A percentile compares a stretch with the other conserved stretches of the same genome.
Evolutionary conservation across 306 rosid genomes (phyloP).

Genomic region (Rubus idaeus): DNA sequence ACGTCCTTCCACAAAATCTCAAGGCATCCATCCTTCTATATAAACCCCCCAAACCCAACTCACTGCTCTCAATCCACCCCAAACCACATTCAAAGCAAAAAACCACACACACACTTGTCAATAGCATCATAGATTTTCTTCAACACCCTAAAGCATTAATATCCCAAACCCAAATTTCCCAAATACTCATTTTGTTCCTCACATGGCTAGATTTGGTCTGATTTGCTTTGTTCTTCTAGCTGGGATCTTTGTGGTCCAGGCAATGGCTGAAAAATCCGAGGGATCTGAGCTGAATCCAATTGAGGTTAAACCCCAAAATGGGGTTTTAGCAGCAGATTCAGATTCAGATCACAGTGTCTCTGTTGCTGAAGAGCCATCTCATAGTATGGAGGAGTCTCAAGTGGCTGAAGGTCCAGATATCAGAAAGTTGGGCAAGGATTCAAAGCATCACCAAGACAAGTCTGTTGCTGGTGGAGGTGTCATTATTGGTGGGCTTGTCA

Average conservation of each 20-base stretch:
- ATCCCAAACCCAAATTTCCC: neutral
- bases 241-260: conserved; percentile 43
- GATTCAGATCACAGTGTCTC: conserved; percentile 29
- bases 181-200: neutral
- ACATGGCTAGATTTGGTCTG: conserved; percentile 48
- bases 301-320: conserved; percentile 26
- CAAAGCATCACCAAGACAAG: conserved; percentile 56
- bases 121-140: neutral
- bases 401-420: conserved; percentile 55
- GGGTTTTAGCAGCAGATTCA: conserved; percentile 8
- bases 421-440: conserved; percentile 45
- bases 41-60: conserved; percentile 3
- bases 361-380: conserved; percentile 28
- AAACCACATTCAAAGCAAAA: no score
- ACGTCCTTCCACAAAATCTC: conserved; percentile 26
- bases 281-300: conserved; percentile 34
- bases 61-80: neutral
- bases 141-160: neutral
- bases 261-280: conserved; percentile 34
- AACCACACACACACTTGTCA: neutral
- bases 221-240: conserved; percentile 38
- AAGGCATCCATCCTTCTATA: conserved; percentile 27
- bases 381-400: conserved; percentile 23
- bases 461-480: conserved; percentile 92
- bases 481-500: conserved; percentile 81